A percentile compares a stretch with the other conserved stretches of the same genome.
These are phyloP conservation scores for Rheum nobile DNA, from an alignment of 148 eudicot species.

Conservation along the genomic window DNA sequence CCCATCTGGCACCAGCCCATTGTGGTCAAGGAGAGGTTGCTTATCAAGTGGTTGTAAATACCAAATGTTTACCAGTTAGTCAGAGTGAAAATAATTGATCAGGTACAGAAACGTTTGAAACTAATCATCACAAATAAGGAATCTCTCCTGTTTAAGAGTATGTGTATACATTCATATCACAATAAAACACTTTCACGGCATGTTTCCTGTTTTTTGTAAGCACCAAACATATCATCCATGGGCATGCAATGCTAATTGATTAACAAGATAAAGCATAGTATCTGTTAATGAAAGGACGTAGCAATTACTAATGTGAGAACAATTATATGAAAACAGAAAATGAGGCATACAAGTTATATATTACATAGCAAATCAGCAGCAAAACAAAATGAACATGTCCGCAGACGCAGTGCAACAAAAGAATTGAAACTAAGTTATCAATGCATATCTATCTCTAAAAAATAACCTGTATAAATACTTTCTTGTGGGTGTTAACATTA, in stretches of 20 bases:
- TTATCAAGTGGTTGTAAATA: constrained; percentile 73
- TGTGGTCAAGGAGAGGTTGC: constrained; percentile 73
- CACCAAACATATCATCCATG: background rate
- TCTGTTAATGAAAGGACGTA: background rate
- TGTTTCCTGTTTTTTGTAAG: background rate
- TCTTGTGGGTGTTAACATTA: too few relatives aligned
- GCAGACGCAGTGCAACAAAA: background rate
- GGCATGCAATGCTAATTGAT: background rate
- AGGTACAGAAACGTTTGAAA: background rate
- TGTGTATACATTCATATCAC: background rate
- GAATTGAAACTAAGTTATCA: background rate
- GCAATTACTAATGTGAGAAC: background rate
- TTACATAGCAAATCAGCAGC: background rate
- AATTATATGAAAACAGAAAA: background rate
- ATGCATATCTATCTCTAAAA: too few relatives aligned
- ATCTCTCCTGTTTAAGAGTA: background rate
- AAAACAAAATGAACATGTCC: background rate
- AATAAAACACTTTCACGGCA: background rate
- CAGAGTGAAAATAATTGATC: background rate
- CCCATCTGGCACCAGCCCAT: constrained; percentile 13
- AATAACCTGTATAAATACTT: too few relatives aligned
- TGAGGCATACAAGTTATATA: background rate
- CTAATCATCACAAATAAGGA: background rate
- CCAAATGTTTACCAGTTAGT: constrained; percentile 3
- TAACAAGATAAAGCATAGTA: background rate